phyloP scores from a whole-genome alignment of 2,329 filamentous ascomycete genomes.

The Paramyrothecium roridum region DNA sequence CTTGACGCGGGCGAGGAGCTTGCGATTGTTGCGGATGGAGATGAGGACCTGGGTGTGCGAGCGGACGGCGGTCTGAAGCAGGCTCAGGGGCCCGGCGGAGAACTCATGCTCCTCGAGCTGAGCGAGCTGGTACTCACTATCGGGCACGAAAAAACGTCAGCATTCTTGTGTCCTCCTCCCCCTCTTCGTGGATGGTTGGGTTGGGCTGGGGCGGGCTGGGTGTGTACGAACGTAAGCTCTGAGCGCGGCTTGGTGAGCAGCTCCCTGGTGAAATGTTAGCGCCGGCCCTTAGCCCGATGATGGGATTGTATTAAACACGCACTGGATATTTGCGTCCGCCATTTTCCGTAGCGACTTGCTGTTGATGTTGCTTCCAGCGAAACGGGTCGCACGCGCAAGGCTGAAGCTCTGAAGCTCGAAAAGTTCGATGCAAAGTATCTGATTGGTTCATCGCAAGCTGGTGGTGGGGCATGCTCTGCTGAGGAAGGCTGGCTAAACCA shows the following conservation, averaged over 20 bases:
- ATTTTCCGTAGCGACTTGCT: constrained; percentile 33
- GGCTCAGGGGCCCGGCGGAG: constrained; percentile 63
- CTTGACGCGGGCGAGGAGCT: constrained; percentile 94
- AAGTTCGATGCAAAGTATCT: constrained; percentile 19
- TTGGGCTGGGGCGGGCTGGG: constrained; percentile 7
- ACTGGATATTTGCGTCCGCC: constrained; percentile 73
- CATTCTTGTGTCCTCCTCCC: constrained; percentile 11
- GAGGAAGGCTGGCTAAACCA: background rate
- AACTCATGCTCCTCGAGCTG: constrained; percentile 62
- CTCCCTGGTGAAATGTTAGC: constrained; percentile 58
- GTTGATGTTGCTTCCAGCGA: constrained; percentile 9
- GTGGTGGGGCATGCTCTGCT: background rate
- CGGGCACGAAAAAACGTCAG: constrained; percentile 11
- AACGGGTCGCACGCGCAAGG: constrained; percentile 25
- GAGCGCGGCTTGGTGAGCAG: constrained; percentile 83
- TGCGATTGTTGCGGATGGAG: constrained; percentile 96
- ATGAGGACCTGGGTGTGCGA: constrained; percentile 95
- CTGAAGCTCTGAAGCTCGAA: constrained; percentile 29
- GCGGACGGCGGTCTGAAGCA: constrained; percentile 94
- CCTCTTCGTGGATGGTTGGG: constrained; percentile 5
- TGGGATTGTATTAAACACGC: constrained; percentile 23
- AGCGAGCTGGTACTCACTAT: constrained; percentile 85
- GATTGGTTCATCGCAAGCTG: constrained; percentile 19
- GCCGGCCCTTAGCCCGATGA: background rate
- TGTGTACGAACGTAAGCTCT: constrained; percentile 77